These are phyloP conservation scores for Syncephalastrum monosporum DNA, from an alignment of 371 early-diverging fungal species.

Conservation along the genomic window DNA sequence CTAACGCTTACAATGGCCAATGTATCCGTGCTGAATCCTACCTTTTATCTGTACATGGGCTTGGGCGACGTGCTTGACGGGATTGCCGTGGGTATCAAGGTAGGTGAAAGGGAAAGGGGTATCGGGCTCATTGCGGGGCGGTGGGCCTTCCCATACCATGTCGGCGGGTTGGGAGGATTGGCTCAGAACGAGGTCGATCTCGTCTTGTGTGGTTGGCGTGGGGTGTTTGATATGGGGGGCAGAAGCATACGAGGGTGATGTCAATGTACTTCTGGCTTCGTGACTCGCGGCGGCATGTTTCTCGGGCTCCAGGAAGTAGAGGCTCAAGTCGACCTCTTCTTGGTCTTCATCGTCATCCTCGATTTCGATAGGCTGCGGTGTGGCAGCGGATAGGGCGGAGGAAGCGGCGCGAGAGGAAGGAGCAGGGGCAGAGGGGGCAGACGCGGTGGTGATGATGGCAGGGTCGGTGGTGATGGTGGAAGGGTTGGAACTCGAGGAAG, in stretches of 20 bases:
- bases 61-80: slow-evolving; percentile 22
- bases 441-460: too few species aligned
- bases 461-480: too few species aligned
- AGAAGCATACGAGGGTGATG: too few species aligned
- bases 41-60: slow-evolving; percentile 23
- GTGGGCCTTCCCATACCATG: too few species aligned
- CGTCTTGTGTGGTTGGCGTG: background rate
- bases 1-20: too few species aligned
- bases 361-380: background rate
- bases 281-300: background rate
- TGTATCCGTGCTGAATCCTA: too few species aligned
- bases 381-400: too few species aligned
- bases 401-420: too few species aligned
- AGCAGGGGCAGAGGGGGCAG: too few species aligned
- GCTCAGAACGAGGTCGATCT: background rate
- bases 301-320: slow-evolving; percentile 15
- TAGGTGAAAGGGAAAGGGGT: slow-evolving; percentile 26
- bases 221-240: too few species aligned
- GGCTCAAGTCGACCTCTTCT: slow-evolving; percentile 17
- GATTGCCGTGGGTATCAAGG: slow-evolving; percentile 18
- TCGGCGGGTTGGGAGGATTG: background rate
- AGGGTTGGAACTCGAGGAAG: too few species aligned
- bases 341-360: slow-evolving; percentile 4
- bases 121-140: too few species aligned
- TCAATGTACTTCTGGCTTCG: background rate